These are phyloP conservation scores for Trametes cinnabarina DNA, from an alignment of 768 basidiomycete genomes.

Conservation along the genomic window DNA sequence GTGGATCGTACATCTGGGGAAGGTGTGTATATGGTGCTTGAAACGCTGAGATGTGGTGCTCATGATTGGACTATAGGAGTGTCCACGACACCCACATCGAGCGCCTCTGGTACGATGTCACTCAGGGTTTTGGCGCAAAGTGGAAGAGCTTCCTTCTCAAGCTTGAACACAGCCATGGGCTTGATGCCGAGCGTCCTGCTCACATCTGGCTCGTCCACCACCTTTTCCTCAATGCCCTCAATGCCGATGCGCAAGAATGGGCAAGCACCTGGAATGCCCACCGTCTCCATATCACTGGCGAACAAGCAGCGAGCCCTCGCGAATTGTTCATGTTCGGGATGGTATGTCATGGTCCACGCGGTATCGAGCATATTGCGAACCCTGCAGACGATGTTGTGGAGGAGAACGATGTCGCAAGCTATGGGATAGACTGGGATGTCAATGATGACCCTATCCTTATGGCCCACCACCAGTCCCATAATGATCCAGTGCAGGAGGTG, in stretches of 20 bases:
- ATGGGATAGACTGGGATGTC: too few relatives aligned
- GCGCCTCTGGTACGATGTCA: constrained; percentile 31
- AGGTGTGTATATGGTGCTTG: constrained; percentile 13
- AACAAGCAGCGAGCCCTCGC: too few relatives aligned
- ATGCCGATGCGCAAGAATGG: constrained; percentile 26
- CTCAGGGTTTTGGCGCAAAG: constrained; percentile 24
- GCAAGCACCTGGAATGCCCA: constrained; percentile 38
- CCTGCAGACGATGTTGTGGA: too few relatives aligned
- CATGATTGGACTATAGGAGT: constrained; percentile 15
- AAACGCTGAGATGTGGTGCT: neutral
- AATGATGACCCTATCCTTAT: too few relatives aligned
- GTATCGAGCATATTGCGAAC: too few relatives aligned
- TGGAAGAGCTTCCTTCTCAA: constrained; percentile 31
- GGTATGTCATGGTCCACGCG: too few relatives aligned
- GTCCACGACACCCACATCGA: constrained; percentile 31
- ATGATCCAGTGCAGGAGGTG: too few relatives aligned
- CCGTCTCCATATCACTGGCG: constrained; percentile 17
- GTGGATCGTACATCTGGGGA: constrained; percentile 32
- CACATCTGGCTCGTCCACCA: constrained; percentile 30
- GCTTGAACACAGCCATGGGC: constrained; percentile 25
- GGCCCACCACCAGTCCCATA: too few relatives aligned
- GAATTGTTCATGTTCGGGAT: too few relatives aligned
- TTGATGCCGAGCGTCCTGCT: constrained; percentile 18
- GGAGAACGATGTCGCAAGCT: too few relatives aligned
- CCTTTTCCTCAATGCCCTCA: constrained; percentile 21